These are phyloP conservation scores for Syzygium malaccense DNA, from an alignment of 441 rosid species.

Conservation along the genomic window DNA sequence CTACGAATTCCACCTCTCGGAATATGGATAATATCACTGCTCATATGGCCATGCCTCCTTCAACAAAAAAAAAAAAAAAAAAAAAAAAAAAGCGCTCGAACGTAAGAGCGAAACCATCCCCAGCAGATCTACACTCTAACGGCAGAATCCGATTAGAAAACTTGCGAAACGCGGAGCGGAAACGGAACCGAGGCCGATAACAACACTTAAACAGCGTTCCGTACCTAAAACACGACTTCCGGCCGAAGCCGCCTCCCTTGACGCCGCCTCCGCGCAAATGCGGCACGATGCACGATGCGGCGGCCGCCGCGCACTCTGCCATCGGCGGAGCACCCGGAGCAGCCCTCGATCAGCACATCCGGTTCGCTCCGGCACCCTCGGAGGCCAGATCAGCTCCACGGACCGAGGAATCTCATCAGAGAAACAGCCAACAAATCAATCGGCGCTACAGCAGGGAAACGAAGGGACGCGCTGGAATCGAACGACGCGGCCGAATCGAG, in stretches of 20 bases:
- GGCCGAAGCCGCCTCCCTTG: conserved; percentile 10
- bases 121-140: background rate
- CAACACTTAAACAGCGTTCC: conserved; percentile 20
- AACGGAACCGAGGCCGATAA: background rate
- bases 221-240: conserved; percentile 10
- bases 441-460: background rate
- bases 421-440: background rate
- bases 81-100: background rate
- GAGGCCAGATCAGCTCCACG: background rate
- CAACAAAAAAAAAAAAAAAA: background rate
- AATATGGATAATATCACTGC: conserved; percentile 21
- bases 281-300: conserved; percentile 35
- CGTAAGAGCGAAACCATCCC: background rate
- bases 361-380: background rate
- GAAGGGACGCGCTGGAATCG: background rate
- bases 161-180: background rate
- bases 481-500: background rate
- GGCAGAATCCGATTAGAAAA: background rate
- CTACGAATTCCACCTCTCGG: conserved; percentile 14
- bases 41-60: conserved; percentile 28
- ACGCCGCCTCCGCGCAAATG: conserved; percentile 15
- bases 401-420: background rate
- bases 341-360: conserved; percentile 14
- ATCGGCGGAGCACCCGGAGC: conserved; percentile 10
- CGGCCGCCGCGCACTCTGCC: conserved; percentile 40